Evolutionary conservation across 177 flowering plant genomes (phyloP).

Genomic region (Vitis hybrid): DNA sequence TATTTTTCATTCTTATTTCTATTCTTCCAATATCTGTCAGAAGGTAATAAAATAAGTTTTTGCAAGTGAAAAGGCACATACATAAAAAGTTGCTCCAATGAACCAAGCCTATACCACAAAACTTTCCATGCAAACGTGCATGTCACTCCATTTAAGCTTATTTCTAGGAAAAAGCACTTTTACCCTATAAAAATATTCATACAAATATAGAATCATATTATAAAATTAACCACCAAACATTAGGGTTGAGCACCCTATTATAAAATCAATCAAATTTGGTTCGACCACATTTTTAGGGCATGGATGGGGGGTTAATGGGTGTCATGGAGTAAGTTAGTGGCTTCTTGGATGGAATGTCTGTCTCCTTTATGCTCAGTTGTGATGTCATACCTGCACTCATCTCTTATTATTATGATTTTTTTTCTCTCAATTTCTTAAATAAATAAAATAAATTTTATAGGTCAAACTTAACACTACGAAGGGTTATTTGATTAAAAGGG

Average conservation of each 20-base stretch:
- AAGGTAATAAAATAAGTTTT: no score
- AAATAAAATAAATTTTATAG: no score
- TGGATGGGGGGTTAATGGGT: neutral
- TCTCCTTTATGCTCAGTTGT: slow-evolving; percentile 9
- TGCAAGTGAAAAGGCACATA: no score
- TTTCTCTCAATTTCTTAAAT: no score
- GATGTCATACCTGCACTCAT: no score
- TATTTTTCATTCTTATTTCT: no score
- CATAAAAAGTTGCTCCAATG: no score
- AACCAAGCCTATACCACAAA: no score
- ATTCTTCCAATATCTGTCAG: no score
- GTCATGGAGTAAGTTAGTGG: slow-evolving; percentile 3
- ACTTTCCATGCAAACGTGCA: slow-evolving; percentile 1
- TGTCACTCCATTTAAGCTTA: neutral
- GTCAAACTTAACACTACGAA: no score
- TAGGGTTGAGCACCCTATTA: neutral
- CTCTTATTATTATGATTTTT: no score
- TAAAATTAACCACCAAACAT: neutral
- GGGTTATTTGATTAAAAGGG: no score
- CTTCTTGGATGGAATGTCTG: slow-evolving; percentile 26
- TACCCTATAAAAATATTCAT: neutral
- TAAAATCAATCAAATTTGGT: neutral
- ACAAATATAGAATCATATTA: neutral
- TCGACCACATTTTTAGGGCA: slow-evolving; percentile 11
- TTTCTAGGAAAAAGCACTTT: neutral